Percentiles rank a stretch among this genome's conserved stretches.
Evolutionary conservation across 1,139 yeast species (phyloP).

Genomic region (Diutina rugosa): DNA sequence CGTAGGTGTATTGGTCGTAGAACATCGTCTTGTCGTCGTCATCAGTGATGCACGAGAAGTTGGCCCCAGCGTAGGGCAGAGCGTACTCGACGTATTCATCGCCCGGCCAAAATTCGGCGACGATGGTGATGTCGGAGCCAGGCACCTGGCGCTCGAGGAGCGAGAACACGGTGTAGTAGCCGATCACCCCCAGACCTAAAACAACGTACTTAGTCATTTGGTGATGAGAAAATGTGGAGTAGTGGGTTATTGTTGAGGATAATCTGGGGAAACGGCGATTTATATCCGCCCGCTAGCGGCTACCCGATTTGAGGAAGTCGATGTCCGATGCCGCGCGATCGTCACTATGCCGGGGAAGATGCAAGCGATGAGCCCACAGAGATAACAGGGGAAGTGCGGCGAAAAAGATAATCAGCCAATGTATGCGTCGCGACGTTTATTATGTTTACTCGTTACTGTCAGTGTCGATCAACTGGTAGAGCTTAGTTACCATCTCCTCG

Average conservation of each 20-base stretch:
- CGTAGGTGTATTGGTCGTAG: constrained; percentile 45
- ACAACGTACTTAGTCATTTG: constrained; percentile 17
- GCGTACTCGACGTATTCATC: constrained; percentile 60
- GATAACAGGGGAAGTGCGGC: too few relatives aligned
- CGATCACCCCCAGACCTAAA: constrained; percentile 51
- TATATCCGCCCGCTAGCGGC: neutral
- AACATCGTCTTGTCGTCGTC: constrained; percentile 36
- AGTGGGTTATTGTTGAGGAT: neutral
- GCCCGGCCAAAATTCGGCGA: constrained; percentile 61
- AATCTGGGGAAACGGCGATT: neutral
- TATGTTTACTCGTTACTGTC: constrained; percentile 3
- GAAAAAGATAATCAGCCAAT: neutral
- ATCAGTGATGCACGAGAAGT: constrained; percentile 55
- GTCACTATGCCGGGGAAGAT: neutral
- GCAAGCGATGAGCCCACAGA: neutral
- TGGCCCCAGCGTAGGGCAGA: constrained; percentile 76
- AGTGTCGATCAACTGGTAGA: constrained; percentile 6
- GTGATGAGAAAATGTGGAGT: constrained; percentile 1
- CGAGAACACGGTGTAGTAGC: constrained; percentile 50
- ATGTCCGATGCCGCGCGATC: constrained; percentile 1
- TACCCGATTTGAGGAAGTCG: neutral
- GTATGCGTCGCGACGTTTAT: neutral
- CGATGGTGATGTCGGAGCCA: constrained; percentile 36
- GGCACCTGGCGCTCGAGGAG: constrained; percentile 32
- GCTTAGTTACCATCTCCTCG: constrained; percentile 11